phyloP scores from a whole-genome alignment of 495 filamentous ascomycete genomes.

The Mytilinidion resinicola region DNA sequence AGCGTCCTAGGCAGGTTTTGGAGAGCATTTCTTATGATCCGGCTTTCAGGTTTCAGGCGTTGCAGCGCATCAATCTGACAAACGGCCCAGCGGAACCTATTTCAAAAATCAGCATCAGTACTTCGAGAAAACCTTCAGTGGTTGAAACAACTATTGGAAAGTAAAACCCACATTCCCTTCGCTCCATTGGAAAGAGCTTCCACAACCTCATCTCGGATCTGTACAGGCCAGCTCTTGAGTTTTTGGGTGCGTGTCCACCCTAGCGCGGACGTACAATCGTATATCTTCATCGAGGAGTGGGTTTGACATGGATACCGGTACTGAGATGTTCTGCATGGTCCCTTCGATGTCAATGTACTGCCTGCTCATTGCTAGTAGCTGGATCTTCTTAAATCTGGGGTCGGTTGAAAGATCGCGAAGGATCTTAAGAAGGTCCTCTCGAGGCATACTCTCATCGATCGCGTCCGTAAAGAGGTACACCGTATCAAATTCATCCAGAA shows the following conservation, averaged over 20 bases:
- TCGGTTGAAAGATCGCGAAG: conserved; percentile 29
- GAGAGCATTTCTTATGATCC: conserved; percentile 29
- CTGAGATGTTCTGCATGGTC: conserved; percentile 16
- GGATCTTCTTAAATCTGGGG: conserved; percentile 33
- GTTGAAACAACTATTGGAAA: background rate
- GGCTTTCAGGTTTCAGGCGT: conserved; percentile 14
- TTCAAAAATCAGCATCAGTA: too few species aligned
- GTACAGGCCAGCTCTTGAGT: background rate
- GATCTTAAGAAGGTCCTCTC: conserved; percentile 22
- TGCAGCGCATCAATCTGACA: conserved; percentile 42
- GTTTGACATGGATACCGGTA: conserved; percentile 35
- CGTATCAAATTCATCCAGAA: conserved; percentile 7
- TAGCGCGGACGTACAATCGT: conserved; percentile 25
- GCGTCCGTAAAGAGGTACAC: conserved; percentile 36
- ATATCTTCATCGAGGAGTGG: conserved; percentile 35
- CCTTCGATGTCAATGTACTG: conserved; percentile 38
- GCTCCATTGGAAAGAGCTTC: conserved; percentile 30
- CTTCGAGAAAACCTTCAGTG: too few species aligned
- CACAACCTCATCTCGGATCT: background rate
- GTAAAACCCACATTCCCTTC: conserved; percentile 38
- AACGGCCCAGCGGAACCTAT: conserved; percentile 43
- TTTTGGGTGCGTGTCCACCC: conserved; percentile 12
- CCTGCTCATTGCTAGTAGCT: conserved; percentile 40
- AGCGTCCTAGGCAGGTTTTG: conserved; percentile 35
- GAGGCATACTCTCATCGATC: conserved; percentile 31